Evolutionary conservation across 148 eudicot species (phyloP).

Genomic region (Chenopodium album): DNA sequence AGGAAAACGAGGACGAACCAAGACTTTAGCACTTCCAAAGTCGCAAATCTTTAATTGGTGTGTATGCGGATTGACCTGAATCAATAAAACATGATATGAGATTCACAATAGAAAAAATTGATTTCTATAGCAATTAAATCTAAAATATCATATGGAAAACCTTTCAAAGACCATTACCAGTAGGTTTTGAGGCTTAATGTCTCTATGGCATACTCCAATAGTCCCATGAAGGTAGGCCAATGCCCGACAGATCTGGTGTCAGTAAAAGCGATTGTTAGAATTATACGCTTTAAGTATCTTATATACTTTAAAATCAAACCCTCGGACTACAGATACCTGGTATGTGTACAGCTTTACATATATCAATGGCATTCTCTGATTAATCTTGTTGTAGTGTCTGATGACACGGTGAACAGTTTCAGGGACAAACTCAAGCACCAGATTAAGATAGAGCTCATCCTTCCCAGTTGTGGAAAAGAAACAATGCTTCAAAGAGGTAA

Average conservation of each 20-base stretch:
- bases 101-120: neutral
- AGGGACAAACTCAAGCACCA: conserved; percentile 77
- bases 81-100: neutral
- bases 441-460: conserved; percentile 68
- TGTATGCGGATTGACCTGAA: conserved; percentile 84
- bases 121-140: neutral
- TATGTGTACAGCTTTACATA: conserved; percentile 73
- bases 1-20: conserved; percentile 43
- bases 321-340: conserved; percentile 42
- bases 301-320: neutral
- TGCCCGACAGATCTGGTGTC: conserved; percentile 61
- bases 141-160: neutral
- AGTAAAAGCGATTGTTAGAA: neutral
- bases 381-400: conserved; percentile 66
- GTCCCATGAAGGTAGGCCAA: conserved; percentile 58
- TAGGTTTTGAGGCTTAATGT: conserved; percentile 72
- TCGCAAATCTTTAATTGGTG: conserved; percentile 84
- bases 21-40: conserved; percentile 92
- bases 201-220: conserved; percentile 72
- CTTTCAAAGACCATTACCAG: conserved; percentile 34
- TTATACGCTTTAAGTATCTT: neutral
- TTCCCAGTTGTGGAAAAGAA: conserved; percentile 80
- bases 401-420: conserved; percentile 78
- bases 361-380: conserved; percentile 73
- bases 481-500: conserved; percentile 67